Evolutionary conservation across 2,329 filamentous ascomycete species (phyloP).

Genomic region (Pyricularia sp.): DNA sequence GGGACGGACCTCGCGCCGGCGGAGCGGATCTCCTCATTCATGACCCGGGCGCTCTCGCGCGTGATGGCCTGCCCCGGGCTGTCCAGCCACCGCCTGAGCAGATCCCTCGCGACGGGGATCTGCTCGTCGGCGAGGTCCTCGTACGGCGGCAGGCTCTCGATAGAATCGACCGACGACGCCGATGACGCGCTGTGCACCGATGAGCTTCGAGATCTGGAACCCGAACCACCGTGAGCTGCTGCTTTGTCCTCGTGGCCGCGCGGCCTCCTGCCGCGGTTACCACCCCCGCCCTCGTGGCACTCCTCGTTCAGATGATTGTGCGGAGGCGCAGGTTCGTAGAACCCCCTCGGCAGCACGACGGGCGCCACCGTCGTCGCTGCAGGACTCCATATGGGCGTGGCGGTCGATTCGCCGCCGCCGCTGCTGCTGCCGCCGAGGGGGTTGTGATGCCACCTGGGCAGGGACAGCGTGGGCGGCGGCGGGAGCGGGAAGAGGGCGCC

Average conservation of each 20-base stretch:
- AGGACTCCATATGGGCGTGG: not conserved
- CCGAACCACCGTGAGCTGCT: not conserved
- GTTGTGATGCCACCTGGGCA: not conserved
- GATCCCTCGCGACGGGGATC: constrained; percentile 33
- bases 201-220: constrained; percentile 3
- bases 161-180: constrained; percentile 26
- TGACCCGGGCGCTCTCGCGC: constrained; percentile 29
- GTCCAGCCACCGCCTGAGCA: constrained; percentile 38
- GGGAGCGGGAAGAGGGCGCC: not conserved
- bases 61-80: constrained; percentile 40
- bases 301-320: not conserved
- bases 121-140: constrained; percentile 39
- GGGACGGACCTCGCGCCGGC: constrained; percentile 14
- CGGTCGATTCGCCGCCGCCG: not conserved
- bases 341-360: not conserved
- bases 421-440: not conserved
- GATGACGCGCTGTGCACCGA: constrained; percentile 23
- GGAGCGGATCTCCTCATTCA: constrained; percentile 33
- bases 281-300: not conserved
- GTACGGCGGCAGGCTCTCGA: constrained; percentile 45
- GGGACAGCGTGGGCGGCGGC: not conserved
- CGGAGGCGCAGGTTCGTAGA: not conserved
- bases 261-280: not conserved
- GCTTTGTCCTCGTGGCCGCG: not conserved
- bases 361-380: not conserved